Base-by-base conservation (phyloP, 495 filamentous ascomycete genomes). In the Annulohypoxylon bovei region DNA sequence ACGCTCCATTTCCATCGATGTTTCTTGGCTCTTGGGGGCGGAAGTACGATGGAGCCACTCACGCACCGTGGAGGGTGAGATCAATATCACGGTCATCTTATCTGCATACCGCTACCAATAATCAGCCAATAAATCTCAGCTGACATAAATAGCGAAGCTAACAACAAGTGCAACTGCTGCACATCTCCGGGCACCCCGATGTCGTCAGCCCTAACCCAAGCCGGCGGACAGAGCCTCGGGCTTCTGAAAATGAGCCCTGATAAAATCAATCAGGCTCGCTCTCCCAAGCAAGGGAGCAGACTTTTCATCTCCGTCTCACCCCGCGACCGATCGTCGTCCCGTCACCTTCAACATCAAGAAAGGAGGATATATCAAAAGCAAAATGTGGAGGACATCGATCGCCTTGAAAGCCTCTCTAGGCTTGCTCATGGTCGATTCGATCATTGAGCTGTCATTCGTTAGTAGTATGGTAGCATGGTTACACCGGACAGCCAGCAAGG, bases 381-480 rank as follows among this genome's bases (percentile, higher is more conserved):
- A 61, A 11, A 72, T 72, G 69, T 67, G 64, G 44, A 52, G 33
- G 27, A 27, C 67, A 25, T 65, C 65, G 9, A 35, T 72, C 28
- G 64, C 69, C 9, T 71, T 78, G 42, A 67, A 71, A 52, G 56
- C 70, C 61, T 74, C 79, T 40, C 47, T 83, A 39, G 72, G 74
- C 33, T 50, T 83, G 14, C 76, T 84, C 28, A 75, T 77, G 68
- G 73, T 82, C 28, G 82, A 85, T 54, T 79, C 76, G 2, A 75
- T 79, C 67, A 80, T 86, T 68, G 79, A 81, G 59, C 46, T 85
- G 30, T 73, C 75, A 14, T 76, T 87, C 39, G 79, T 86, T 53
- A 84, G 80, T 39, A 80, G 76, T 68, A 86, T 82, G 80, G 81
- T 85, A 27, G 74, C 76, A 6, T 88, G 83, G 72, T 63, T 87